Base-by-base conservation (phyloP, 2,329 filamentous ascomycete genomes). In the Didymella pomorum region DNA sequence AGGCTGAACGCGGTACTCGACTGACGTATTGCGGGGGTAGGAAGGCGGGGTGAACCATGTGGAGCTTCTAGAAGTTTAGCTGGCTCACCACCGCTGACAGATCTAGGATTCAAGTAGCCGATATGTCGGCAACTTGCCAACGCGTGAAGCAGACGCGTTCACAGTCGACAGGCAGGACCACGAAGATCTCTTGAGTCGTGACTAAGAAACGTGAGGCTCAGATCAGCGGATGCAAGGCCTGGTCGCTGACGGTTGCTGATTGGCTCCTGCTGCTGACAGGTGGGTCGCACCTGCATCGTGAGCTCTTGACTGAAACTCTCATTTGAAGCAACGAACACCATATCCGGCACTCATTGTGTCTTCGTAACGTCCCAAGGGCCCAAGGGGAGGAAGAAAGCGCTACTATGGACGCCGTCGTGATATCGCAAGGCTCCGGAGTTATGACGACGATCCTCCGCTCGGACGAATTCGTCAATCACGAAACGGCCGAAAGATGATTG, bases 11-110 rank as follows among this genome's bases (percentile, higher is more conserved):
- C 29, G 44, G 44, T 25, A 50, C 43, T 50, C 5, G 6, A 33
- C 20, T 54, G 56, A 51, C 46, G 39, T 46, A 43, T 42, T 58
- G 50, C 43, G 56, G 56, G 44, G 50, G 25, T 44, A 31, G 21
- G 33, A 41, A n/a, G 18, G 45, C 31, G 43, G 41, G 26, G 51
- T 46, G 56, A 23, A 43, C 7, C 20, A 12, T 26, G 23, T 42
- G 10, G 48, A 52, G 44, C n/a, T 54, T 53, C 49, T 43, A 46
- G 46, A 45, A 41, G 41, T 41, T 26, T 16, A n/a, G 11, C n/a
- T 31, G 41, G 31, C 20, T 20, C 8, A 46, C 18, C 35, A 29
- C 23, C 8, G 54, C 47, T 57, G 54, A 57, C 42, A 42, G 42
- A 57, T 39, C 39, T 1, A 31, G 25, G 1, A 3, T n/a, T 4